Conservation (phyloP, 495 filamentous ascomycete species). For the Margaritispora aquatica region DNA sequence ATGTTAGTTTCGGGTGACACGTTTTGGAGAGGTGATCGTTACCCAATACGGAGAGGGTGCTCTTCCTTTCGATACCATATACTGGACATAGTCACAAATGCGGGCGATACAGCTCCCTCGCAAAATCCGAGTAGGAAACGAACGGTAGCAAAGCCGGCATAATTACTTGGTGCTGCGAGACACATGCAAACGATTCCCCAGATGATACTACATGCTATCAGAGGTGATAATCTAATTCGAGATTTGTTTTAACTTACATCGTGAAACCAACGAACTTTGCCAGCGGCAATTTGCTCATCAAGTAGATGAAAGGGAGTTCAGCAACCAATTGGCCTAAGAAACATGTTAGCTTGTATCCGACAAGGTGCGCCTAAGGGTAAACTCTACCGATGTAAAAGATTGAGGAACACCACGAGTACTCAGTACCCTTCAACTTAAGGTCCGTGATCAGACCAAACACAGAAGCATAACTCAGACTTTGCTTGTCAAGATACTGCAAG, state of each 20-base stretch:
- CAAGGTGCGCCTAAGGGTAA: neutral
- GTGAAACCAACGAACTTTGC: constrained; percentile 52
- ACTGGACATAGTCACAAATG: constrained; percentile 16
- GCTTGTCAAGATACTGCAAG: constrained; percentile 2
- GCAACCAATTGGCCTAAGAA: constrained; percentile 37
- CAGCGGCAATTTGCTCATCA: constrained; percentile 44
- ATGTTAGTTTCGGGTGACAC: constrained; percentile 40
- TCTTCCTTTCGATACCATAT: constrained; percentile 4
- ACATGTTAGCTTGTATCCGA: constrained; percentile 21
- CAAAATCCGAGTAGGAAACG: constrained; percentile 3
- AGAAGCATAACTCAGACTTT: neutral
- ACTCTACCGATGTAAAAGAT: constrained; percentile 48
- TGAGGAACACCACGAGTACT: constrained; percentile 29
- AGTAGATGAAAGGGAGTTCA: constrained; percentile 46
- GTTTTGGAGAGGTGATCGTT: constrained; percentile 34
- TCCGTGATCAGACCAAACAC: constrained; percentile 1
- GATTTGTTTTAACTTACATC: neutral
- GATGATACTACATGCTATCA: constrained; percentile 25
- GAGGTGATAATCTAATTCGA: neutral
- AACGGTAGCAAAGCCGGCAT: neutral
- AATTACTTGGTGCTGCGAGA: constrained; percentile 25
- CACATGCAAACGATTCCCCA: constrained; percentile 3
- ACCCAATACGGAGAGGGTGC: neutral
- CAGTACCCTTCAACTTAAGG: constrained; percentile 23
- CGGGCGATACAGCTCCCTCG: neutral